Conservation (phyloP, 805 yeast genomes). For the Lipomyces anomalus region DNA sequence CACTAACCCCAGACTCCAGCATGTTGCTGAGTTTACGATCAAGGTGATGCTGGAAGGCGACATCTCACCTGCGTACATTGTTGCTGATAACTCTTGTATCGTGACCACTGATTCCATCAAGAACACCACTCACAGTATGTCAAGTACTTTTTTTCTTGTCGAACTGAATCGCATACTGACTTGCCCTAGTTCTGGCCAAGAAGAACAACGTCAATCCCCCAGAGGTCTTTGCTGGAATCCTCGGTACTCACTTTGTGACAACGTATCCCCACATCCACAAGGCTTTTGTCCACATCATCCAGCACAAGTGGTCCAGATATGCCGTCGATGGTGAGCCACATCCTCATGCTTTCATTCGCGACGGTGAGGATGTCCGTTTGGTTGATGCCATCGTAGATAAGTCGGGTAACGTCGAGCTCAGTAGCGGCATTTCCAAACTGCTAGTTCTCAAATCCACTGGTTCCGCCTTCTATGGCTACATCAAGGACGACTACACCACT, state of each 20-base stretch:
- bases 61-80: slow-evolving; percentile 74
- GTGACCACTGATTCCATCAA: slow-evolving; percentile 59
- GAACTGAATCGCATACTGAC: background rate
- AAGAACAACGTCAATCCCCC: slow-evolving; percentile 78
- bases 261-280: slow-evolving; percentile 76
- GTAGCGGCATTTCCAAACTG: slow-evolving; percentile 40
- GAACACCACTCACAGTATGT: slow-evolving; percentile 19
- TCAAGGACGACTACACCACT: slow-evolving; percentile 83
- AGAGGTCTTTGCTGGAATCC: slow-evolving; percentile 80
- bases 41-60: slow-evolving; percentile 68
- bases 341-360: slow-evolving; percentile 78
- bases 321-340: slow-evolving; percentile 68
- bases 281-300: slow-evolving; percentile 59
- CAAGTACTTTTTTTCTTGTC: too few species aligned
- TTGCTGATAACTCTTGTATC: slow-evolving; percentile 82
- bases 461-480: slow-evolving; percentile 84
- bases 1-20: slow-evolving; percentile 61
- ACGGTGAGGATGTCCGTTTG: slow-evolving; percentile 74
- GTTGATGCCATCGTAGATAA: slow-evolving; percentile 35
- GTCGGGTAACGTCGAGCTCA: slow-evolving; percentile 36
- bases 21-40: slow-evolving; percentile 80
- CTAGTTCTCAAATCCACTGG: slow-evolving; percentile 82
- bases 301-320: slow-evolving; percentile 75
- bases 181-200: slow-evolving; percentile 58
- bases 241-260: slow-evolving; percentile 72